Conservation (phyloP, 192 early-diverging fungal genomes). For the Coemansia sp. region DNA sequence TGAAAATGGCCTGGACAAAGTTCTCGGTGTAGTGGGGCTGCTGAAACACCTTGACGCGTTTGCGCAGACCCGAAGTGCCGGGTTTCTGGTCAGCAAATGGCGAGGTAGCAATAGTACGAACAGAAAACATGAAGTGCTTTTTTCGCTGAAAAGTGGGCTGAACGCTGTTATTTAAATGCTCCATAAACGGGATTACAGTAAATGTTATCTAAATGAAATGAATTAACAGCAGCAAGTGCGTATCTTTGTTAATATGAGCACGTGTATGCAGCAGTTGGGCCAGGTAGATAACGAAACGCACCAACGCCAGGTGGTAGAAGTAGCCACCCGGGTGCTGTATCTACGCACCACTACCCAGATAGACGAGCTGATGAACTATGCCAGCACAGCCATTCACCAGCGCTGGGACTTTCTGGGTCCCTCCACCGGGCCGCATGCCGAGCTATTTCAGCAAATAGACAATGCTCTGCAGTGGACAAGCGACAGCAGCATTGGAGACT, state of each 20-base stretch:
- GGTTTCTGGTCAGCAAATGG: conserved; percentile 94
- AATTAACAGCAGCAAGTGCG: not conserved
- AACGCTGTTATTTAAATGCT: not conserved
- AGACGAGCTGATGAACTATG: conserved; percentile 25
- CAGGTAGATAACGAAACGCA: not conserved
- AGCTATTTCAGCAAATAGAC: conserved; percentile 20
- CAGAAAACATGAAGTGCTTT: conserved; percentile 2
- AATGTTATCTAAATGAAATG: not conserved
- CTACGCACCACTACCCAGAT: conserved; percentile 38
- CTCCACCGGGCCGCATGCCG: not conserved
- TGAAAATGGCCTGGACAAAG: conserved; percentile 91
- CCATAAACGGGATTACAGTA: not conserved
- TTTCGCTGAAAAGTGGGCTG: not conserved
- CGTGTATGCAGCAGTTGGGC: not conserved
- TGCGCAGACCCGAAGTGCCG: conserved; percentile 93
- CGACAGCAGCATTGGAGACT: conserved; percentile 13
- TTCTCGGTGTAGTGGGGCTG: conserved; percentile 94
- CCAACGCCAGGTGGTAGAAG: conserved; percentile 1
- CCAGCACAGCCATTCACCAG: conserved; percentile 24
- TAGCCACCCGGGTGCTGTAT: conserved; percentile 17
- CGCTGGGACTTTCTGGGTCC: conserved; percentile 48
- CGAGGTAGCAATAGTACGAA: conserved; percentile 61
- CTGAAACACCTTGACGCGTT: conserved; percentile 93
- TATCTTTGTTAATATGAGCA: not conserved
- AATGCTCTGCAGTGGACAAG: conserved; percentile 16